Conservation (phyloP, 768 basidiomycete genomes). For the Dictyophora rubrovolvata region DNA sequence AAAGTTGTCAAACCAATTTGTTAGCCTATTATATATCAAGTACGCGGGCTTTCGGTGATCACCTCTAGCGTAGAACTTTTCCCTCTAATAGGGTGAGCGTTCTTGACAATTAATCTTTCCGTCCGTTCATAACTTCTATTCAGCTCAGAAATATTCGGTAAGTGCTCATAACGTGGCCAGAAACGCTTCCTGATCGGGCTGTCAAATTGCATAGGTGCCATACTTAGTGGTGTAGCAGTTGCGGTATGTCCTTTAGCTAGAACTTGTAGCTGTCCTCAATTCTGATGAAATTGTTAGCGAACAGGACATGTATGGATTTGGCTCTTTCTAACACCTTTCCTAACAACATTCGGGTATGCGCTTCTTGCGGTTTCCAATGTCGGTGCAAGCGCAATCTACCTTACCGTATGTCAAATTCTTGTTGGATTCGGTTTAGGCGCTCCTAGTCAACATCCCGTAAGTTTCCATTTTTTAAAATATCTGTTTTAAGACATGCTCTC, state of each 20-base stretch:
- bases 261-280: not conserved
- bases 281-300: not conserved
- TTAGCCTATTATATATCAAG: conserved; percentile 24
- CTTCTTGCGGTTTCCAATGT: conserved; percentile 25
- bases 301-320: conserved; percentile 26
- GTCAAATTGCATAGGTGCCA: conserved; percentile 1
- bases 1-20: too few species aligned
- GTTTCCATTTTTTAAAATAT: conserved; percentile 13
- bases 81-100: conserved; percentile 25
- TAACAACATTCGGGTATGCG: conserved; percentile 25
- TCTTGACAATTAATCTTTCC: conserved; percentile 11
- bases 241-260: conserved; percentile 11
- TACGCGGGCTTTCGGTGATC: conserved; percentile 24
- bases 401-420: conserved; percentile 29
- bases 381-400: conserved; percentile 14
- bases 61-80: conserved; percentile 30
- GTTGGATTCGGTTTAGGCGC: conserved; percentile 29
- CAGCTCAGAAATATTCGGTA: too few species aligned
- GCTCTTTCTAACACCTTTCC: conserved; percentile 21
- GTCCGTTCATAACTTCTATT: too few species aligned
- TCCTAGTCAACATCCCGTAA: conserved; percentile 23
- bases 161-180: not conserved
- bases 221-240: conserved; percentile 20
- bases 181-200: not conserved
- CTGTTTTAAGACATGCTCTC: conserved; percentile 8